Conservation (phyloP, 108 stramenopile genomes). For the Pseudonitzschia delicatissima region DNA sequence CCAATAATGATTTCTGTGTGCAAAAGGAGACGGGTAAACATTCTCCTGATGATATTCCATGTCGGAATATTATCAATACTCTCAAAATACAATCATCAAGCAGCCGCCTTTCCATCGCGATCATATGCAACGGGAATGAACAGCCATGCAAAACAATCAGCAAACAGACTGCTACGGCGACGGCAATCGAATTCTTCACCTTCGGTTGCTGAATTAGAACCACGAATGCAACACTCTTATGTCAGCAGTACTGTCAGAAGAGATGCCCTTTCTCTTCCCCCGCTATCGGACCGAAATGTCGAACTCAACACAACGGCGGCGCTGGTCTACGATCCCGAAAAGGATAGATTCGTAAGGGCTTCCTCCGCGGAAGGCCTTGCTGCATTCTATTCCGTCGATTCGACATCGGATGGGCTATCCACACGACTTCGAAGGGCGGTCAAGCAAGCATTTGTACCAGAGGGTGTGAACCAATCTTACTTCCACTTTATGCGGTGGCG, state of each 20-base stretch:
- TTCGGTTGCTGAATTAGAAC: not conserved
- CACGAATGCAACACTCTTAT: not conserved
- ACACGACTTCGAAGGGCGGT: slow-evolving; percentile 7
- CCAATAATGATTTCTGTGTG: not conserved
- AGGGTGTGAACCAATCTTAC: slow-evolving; percentile 82
- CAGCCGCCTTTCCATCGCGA: not conserved
- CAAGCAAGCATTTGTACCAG: slow-evolving; percentile 67
- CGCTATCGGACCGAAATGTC: slow-evolving; percentile 15
- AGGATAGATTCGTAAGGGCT: slow-evolving; percentile 27
- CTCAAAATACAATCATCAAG: not conserved
- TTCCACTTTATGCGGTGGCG: slow-evolving; percentile 85
- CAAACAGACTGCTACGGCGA: not conserved
- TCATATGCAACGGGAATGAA: not conserved
- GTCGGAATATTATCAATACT: not conserved
- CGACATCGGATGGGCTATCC: not conserved
- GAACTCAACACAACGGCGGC: slow-evolving; percentile 9
- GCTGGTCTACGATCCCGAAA: slow-evolving; percentile 18
- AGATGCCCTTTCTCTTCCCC: not conserved
- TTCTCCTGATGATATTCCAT: not conserved
- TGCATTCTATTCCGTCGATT: slow-evolving; percentile 9
- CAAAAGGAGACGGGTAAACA: not conserved
- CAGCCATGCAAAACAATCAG: not conserved
- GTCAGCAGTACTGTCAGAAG: not conserved
- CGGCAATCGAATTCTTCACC: not conserved
- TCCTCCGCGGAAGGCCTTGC: not conserved